phyloP scores from a whole-genome alignment of 2,329 filamentous ascomycete genomes.

The Aureobasidium sp. region DNA sequence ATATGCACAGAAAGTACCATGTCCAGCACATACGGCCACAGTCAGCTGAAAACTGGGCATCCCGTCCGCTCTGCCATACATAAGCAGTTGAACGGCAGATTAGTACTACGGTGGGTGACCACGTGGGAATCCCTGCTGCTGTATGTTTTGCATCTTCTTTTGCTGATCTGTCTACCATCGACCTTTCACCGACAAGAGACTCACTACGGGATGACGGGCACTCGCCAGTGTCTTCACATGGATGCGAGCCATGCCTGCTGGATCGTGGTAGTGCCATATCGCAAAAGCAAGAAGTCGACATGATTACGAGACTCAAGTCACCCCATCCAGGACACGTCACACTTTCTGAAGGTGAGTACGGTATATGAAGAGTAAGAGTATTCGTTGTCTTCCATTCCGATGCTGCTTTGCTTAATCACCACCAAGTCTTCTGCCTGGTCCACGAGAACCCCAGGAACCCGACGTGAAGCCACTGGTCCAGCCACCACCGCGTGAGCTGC shows the following conservation, averaged over 20 bases:
- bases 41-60: neutral
- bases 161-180: no score
- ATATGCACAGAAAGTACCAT: no score
- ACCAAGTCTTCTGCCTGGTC: slow-evolving; percentile 56
- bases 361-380: neutral
- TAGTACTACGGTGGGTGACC: neutral
- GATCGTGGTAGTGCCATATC: no score
- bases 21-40: neutral
- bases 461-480: slow-evolving; percentile 27
- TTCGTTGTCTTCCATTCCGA: neutral
- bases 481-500: slow-evolving; percentile 23
- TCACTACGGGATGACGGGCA: no score
- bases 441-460: slow-evolving; percentile 51
- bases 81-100: neutral
- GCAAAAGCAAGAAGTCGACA: no score
- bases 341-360: neutral
- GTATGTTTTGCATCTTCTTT: no score
- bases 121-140: neutral
- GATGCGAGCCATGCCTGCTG: no score
- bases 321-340: neutral
- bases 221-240: no score
- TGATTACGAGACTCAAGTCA: no score
- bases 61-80: neutral
- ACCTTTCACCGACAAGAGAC: no score
- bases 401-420: slow-evolving; percentile 20